These are phyloP conservation scores for Tilletia caries DNA, from an alignment of 1,284 basidiomycete genomes.

Conservation along the genomic window DNA sequence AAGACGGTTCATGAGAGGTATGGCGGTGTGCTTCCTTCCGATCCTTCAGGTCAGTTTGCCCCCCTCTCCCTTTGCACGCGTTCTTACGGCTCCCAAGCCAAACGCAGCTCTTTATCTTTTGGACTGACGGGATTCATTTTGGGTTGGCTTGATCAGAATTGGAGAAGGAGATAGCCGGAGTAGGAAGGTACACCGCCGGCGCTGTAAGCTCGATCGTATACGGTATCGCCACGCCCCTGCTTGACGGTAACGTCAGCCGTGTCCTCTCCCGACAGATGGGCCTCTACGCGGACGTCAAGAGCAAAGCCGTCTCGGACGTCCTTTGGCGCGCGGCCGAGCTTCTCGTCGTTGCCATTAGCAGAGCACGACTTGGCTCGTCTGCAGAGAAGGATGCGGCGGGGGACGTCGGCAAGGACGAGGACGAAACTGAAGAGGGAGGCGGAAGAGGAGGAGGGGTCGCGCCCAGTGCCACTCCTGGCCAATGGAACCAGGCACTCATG, in stretches of 20 bases:
- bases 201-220: conserved; percentile 50
- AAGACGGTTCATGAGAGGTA: conserved; percentile 37
- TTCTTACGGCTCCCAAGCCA: too few relatives aligned
- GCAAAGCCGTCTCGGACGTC: conserved; percentile 40
- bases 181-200: conserved; percentile 77
- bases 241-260: conserved; percentile 48
- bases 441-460: background rate
- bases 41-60: background rate
- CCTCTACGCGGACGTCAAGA: conserved; percentile 40
- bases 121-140: background rate
- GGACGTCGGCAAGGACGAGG: too few relatives aligned
- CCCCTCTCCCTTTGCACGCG: background rate
- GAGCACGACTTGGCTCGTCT: background rate
- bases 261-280: conserved; percentile 45
- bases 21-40: conserved; percentile 66
- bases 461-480: conserved; percentile 26
- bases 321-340: conserved; percentile 40
- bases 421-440: too few relatives aligned
- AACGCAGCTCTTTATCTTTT: too few relatives aligned
- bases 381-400: background rate
- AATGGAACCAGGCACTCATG: conserved; percentile 52
- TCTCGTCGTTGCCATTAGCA: conserved; percentile 24
- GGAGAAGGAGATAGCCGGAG: conserved; percentile 79
- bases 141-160: conserved; percentile 71
- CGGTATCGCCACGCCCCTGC: conserved; percentile 41